Base-by-base conservation (phyloP, 2,329 filamentous ascomycete species). In the Fusarium domesticum region DNA sequence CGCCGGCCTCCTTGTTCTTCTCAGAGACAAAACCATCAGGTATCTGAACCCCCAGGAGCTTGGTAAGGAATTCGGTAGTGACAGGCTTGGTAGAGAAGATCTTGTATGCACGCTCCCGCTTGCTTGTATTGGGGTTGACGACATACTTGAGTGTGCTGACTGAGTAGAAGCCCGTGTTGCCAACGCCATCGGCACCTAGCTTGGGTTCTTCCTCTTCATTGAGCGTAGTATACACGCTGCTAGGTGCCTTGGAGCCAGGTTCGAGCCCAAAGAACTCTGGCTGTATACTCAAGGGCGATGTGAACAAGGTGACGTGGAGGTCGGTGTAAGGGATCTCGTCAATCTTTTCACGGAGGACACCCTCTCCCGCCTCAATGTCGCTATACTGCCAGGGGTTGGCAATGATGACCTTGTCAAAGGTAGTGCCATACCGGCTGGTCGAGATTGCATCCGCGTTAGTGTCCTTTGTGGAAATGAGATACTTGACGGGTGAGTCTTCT, bases 301-400 rank as follows among this genome's bases (percentile, higher is more conserved):
- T 76, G 59, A 98, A 92, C 1, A 97, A 79, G 0, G 92, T 97
- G 40, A 96, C 92, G 60, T 97, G 85, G 1, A 97, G 77, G 37
- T 80, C 78, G 3, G 89, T 87, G 64, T 96, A 98, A 0, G 89
- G 87, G n/a, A 96, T 84, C 35, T 78, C 66, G 53, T 93, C 86
- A 2, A 95, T 89, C 4, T 70, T 66, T 23, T 77, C 73, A 42
- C 88, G 85, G 14, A 91, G 78, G 18, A 95, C 79, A 18, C 75
- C 71, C 28, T 84, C 76, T 0, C 81, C 81, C 2, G 75, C 69
- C 3, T 73, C 69, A 57, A 97, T 85, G 45, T 79, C 73, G 43
- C 88, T 82, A 64, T 84, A 95, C 59, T 98, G 92, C 61, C 85
- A 83, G 0, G 93, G 93, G 0, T 83, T 80, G 4, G 93, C 89